Evolutionary conservation across 2,329 filamentous ascomycete species (phyloP), one percentile per base, ranked within the genome.

Genomic region (Phaeosphaeriaceae sp.): DNA sequence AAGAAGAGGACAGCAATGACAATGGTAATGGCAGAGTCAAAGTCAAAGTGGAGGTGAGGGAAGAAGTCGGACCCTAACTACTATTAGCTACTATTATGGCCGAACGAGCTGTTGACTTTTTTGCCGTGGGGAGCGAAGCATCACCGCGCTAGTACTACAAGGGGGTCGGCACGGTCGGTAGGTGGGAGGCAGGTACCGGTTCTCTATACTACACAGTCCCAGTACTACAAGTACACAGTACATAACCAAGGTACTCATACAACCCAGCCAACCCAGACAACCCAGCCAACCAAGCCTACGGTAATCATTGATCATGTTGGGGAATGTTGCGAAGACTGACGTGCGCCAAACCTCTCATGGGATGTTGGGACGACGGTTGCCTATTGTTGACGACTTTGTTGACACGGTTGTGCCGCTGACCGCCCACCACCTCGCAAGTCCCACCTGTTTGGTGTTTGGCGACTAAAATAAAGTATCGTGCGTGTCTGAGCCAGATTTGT

Each of bases 401-500:
- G 52, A 40, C 46, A 32, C 42, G 33, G 16, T 34, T 32, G 48
- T n/a, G 28, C 28, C 34, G 48, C 18, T 48, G 20, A 39, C 28
- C 35, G 26, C 44, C 35, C 37, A 35, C n/a, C n/a, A n/a, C n/a
- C 47, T 57, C 55, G 53, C 58, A 54, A 60, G 48, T 47, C 56
- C 48, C 53, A 46, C 53, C 56, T 42, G 39, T 52, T 56, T 52
- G 50, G 45, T 40, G n/a, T n/a, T n/a, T n/a, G n/a, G n/a, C n/a
- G n/a, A n/a, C n/a, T n/a, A n/a, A n/a, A n/a, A n/a, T n/a, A 26
- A 26, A 26, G 23, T 26, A 17, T 47, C 36, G 50, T 53, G n/a
- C n/a, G n/a, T n/a, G n/a, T n/a, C n/a, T n/a, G n/a, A 53, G 55
- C 64, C 58, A 63, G 54, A 60, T 61, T 63, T 58, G 54, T 51